Base-by-base conservation (phyloP, 2,329 filamentous ascomycete genomes). In the Aspergillus fumigatus region DNA sequence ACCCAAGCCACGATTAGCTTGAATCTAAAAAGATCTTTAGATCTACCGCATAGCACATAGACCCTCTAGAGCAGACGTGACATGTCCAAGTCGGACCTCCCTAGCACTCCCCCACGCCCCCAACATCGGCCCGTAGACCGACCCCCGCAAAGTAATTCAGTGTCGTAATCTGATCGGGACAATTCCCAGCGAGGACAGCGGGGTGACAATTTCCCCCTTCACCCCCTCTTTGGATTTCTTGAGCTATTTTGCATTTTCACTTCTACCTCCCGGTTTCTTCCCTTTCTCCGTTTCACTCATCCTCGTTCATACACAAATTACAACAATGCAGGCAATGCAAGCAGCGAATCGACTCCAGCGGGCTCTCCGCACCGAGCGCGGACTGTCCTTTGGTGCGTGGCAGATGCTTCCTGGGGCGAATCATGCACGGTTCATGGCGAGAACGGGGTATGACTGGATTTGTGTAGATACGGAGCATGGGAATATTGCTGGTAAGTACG, bases 401-500 rank as follows among this genome's bases (percentile, higher is more conserved):
- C 82, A 84, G 75, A 82, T 82, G 71, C 63, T 84, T 4, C 80
- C 81, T 1, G 81, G 82, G 3, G 73, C 78, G n/a, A 82, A 84
- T 59, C 74, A 79, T 59, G 77, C 80, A 21, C 74, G 82, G 51
- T 72, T 78, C 17, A 81, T 84, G 59, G 81, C 81, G 7, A 74
- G 80, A 43, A 77, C 77, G 38, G 79, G 79, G 7, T 78, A 81
- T 27, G 80, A 83, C 60, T 82, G 82, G 78, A 76, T 83, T 35
- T 79, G 77, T 57, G 77, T 84, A 21, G 81, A 84, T 63, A 78
- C 73, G 4, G 82, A 84, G 64, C 81, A 84, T 63, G 81, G 81
- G 23, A 82, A 83, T 64, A 82, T 84, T 61, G 79, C 79, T 58
- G 79, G 79, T 80, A 29, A 11, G 27, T 29, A 29, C 10, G 27